Evolutionary conservation across 768 basidiomycete species (phyloP), one percentile per base, ranked within the genome.

Genomic region (Lactarius vividus): DNA sequence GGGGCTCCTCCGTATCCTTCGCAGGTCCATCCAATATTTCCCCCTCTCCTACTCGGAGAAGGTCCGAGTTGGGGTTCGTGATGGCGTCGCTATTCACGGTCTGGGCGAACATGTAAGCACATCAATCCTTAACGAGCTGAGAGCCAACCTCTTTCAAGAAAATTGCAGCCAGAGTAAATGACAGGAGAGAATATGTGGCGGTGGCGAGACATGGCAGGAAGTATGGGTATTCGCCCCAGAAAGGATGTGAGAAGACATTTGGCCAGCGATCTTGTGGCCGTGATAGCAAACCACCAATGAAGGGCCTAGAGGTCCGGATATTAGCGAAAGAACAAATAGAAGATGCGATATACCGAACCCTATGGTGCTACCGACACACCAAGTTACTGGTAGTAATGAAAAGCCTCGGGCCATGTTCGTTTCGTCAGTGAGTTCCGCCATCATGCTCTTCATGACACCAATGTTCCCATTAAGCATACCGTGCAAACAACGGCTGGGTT

Each of bases 381-480:
- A 69, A 3, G 75, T 71, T 0, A 79, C 66, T 4, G 77, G 75
- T 29, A 81, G 52, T 20, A 76, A 63, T 8, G 76, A 71, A 37
- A 78, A 75, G 0, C 73, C 81, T 53, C 76, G 74, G 18, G 81
- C 79, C 60, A 81, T 79, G 70, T 88, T 88, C 0, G 84, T 82
- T 0, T 81, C 74, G 70, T 88, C 87, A 0, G 87, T 87, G 40
- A 89, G 73, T 63, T 89, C 87, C 0, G 82, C 87, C 77, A 89
- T 80, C 70, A 85, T 52, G n/a, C 49, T 52, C 23, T 52, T 52
- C 49, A 52, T 52, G 49, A 52, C 49, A 23, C 49, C 49, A 16
- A 13, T 6, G 49, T 52, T 52, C 49, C 49, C 49, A 26, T 52
- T 49, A 13, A 49, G 46, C 46, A 23, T 13, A 11, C 46, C 46